Base-by-base conservation (phyloP, 345 rosid genomes). In the Brassica juncea region DNA sequence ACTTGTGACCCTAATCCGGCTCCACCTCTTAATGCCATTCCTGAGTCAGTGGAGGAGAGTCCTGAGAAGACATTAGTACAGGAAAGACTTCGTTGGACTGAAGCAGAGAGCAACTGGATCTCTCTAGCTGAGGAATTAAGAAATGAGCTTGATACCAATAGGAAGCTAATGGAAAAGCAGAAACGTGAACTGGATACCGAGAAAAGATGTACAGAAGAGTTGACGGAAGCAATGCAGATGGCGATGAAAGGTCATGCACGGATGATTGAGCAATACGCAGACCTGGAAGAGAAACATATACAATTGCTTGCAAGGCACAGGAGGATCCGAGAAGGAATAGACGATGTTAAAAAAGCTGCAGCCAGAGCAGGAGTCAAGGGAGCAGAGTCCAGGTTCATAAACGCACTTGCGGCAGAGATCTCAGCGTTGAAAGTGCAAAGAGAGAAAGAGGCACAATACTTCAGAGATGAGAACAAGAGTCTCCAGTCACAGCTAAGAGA, bases 391-490 rank as follows among this genome's bases (percentile, higher is more conserved):
- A 91, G 78, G 57, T 82, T 77, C 73, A 93, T 95, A 81, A 92
- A 90, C 86, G 88, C 97, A 58, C 97, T 95, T 60, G 97, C 98
- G 32, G 89, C 92, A 9, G 94, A 95, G 85, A 89, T 93, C 73
- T 90, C 98, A 64, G 94, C 97, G 14, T 68, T 95, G 77, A 95
- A 84, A 77, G 93, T 81, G 15, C 93, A 90, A 85, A 86, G 85
- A 69, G 99, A 93, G 77, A 91, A 88, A 66, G 99, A 93, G 83
- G 87, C 87, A 80, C 86, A 83, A 70, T 91, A 92, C 72, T 82
- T 93, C 27, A 90, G 92, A 80, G 98, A 90, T 77, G 98, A 95
- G 80, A 95, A 88, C 77, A 88, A 76, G 77, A 94, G 90, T 62
- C 97, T 95, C 81, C 89, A 93, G 80, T 79, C 94, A 80, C 99